Percentiles rank a stretch among this genome's conserved stretches.
Conservation (phyloP, 2,329 filamentous ascomycete species). For the Trichoderma brevicompactum region DNA sequence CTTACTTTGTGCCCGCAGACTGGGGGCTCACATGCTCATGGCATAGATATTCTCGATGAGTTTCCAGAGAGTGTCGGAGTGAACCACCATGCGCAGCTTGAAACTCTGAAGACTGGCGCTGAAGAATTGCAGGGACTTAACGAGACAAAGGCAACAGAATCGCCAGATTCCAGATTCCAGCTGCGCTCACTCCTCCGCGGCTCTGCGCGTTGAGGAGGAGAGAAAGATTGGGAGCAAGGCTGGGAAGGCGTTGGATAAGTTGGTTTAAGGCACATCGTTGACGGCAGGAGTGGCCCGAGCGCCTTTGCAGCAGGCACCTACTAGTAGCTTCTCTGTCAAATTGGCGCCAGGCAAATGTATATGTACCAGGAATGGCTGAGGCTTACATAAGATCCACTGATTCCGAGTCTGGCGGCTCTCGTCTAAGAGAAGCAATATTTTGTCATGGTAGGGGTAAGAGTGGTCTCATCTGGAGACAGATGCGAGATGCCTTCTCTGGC, state of each 20-base stretch:
- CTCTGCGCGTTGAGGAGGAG: conserved; percentile 4
- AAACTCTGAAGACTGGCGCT: neutral
- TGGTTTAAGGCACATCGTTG: conserved; percentile 15
- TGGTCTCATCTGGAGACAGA: no score
- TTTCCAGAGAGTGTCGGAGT: neutral
- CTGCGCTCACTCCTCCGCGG: conserved; percentile 1
- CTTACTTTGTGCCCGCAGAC: conserved; percentile 8
- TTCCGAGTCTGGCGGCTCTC: no score
- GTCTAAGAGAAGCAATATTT: neutral
- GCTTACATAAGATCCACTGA: no score
- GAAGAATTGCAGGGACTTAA: neutral
- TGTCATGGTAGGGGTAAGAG: neutral
- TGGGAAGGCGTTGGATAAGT: conserved; percentile 7
- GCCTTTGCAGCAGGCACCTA: neutral
- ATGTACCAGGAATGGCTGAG: no score
- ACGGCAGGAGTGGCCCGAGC: conserved; percentile 12
- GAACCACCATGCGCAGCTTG: neutral
- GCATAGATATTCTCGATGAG: conserved; percentile 5
- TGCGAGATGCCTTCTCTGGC: no score
- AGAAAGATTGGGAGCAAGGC: conserved; percentile 14
- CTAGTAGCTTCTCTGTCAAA: no score
- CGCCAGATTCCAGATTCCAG: neutral
- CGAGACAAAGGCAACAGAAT: neutral
- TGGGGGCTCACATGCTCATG: neutral
- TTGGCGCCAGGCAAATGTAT: neutral